These are phyloP conservation scores for Xylaria grammica DNA, from an alignment of 495 filamentous ascomycete species.

Conservation along the genomic window DNA sequence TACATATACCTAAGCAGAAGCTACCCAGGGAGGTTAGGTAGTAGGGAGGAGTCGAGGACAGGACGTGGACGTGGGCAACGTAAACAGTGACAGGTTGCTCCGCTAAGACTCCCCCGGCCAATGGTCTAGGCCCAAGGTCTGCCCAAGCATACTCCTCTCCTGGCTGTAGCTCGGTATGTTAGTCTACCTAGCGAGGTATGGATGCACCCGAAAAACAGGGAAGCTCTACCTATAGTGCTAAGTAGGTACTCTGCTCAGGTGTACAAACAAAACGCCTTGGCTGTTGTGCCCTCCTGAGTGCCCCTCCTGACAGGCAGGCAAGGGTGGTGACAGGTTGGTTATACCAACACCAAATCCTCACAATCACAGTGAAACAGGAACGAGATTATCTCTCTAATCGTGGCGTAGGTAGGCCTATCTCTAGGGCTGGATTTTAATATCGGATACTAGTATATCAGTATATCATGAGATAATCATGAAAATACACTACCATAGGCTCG, in stretches of 20 bases:
- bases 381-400: background rate
- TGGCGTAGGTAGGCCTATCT: background rate
- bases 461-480: too few relatives aligned
- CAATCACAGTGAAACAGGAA: constrained; percentile 2
- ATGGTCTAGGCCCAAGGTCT: constrained; percentile 6
- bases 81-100: constrained; percentile 7
- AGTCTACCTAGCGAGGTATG: too few relatives aligned
- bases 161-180: too few relatives aligned
- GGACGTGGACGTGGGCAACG: constrained; percentile 14
- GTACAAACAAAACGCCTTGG: background rate
- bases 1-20: too few relatives aligned
- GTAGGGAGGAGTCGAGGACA: too few relatives aligned
- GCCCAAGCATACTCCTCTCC: too few relatives aligned
- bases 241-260: too few relatives aligned
- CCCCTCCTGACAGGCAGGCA: background rate
- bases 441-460: constrained; percentile 6
- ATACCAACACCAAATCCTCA: background rate
- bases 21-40: too few relatives aligned
- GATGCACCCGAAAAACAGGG: constrained; percentile 5
- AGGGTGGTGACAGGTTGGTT: background rate
- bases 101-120: constrained; percentile 2
- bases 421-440: constrained; percentile 4
- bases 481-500: too few relatives aligned
- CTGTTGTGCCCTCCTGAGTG: background rate
- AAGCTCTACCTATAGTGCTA: too few relatives aligned